A percentile compares a stretch with the other conserved stretches of the same genome.
phyloP scores from a whole-genome alignment of 2,329 filamentous ascomycete species.

The Pseudogymnoascus destructans region DNA sequence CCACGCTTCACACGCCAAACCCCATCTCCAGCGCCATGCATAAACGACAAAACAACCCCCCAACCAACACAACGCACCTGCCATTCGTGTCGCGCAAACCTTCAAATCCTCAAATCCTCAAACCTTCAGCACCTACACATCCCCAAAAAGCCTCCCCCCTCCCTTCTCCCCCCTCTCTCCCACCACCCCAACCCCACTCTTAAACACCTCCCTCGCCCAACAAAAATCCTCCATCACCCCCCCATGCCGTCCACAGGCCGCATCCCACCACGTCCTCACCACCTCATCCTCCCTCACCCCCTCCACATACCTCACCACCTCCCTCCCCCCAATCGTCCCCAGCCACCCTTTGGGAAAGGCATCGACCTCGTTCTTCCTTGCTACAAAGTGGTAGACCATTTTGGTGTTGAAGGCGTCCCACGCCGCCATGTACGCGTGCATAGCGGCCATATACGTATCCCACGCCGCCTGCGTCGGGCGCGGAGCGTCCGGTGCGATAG shows the following conservation, averaged over 20 bases:
- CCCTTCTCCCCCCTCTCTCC: not conserved
- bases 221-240: constrained; percentile 45
- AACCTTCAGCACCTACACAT: not conserved
- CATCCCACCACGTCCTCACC: constrained; percentile 47
- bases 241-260: constrained; percentile 47
- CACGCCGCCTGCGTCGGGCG: constrained; percentile 34
- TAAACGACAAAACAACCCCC: not conserved
- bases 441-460: constrained; percentile 39
- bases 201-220: constrained; percentile 33
- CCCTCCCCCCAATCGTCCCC: constrained; percentile 33
- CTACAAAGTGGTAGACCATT: constrained; percentile 43
- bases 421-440: constrained; percentile 39
- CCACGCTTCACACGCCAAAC: not conserved
- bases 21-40: not conserved
- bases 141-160: not conserved
- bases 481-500: constrained; percentile 31
- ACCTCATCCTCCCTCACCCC: constrained; percentile 51
- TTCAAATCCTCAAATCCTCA: not conserved
- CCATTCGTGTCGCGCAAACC: not conserved
- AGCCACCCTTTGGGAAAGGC: constrained; percentile 22
- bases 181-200: constrained; percentile 16
- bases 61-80: not conserved
- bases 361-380: constrained; percentile 35
- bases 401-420: constrained; percentile 39
- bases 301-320: constrained; percentile 43